Conservation (phyloP, 2,329 filamentous ascomycete species). For the Xylariaceae sp. region DNA sequence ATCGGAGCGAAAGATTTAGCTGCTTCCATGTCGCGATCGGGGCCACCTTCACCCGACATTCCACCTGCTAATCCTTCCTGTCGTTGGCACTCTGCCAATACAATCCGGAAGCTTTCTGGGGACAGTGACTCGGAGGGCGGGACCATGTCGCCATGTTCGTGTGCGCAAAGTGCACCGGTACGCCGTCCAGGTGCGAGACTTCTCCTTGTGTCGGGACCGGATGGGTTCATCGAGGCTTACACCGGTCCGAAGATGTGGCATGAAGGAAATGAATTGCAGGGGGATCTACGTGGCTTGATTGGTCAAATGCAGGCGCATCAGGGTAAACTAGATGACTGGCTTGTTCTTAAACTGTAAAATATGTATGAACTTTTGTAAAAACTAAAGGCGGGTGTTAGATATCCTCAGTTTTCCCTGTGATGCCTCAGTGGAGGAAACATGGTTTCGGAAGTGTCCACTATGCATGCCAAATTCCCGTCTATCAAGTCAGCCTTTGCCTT, state of each 20-base stretch:
- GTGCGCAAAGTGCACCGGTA: conserved; percentile 4
- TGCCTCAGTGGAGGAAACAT: too few species aligned
- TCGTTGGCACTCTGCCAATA: conserved; percentile 23
- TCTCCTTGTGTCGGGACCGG: conserved; percentile 83
- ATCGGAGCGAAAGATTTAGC: conserved; percentile 54
- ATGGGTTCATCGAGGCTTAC: conserved; percentile 79
- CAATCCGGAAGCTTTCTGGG: conserved; percentile 19
- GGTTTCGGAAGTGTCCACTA: too few species aligned
- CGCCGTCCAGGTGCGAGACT: conserved; percentile 51
- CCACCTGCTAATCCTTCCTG: conserved; percentile 7
- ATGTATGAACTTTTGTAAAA: too few species aligned
- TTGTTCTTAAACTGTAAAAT: conserved; percentile 46
- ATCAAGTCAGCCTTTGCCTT: too few species aligned
- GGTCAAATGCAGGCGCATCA: conserved; percentile 47
- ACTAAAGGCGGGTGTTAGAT: too few species aligned
- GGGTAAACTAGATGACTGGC: conserved; percentile 37
- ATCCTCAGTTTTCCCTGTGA: too few species aligned
- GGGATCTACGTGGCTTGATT: conserved; percentile 65
- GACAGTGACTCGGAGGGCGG: conserved; percentile 21
- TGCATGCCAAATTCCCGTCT: too few species aligned
- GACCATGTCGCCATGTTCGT: conserved; percentile 22
- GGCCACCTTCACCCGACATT: conserved; percentile 21
- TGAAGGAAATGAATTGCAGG: conserved; percentile 69
- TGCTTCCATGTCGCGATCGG: conserved; percentile 21
- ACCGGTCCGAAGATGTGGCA: conserved; percentile 77